These are phyloP conservation scores for Albugo candida DNA, from an alignment of 352 stramenopile species.

Conservation along the genomic window DNA sequence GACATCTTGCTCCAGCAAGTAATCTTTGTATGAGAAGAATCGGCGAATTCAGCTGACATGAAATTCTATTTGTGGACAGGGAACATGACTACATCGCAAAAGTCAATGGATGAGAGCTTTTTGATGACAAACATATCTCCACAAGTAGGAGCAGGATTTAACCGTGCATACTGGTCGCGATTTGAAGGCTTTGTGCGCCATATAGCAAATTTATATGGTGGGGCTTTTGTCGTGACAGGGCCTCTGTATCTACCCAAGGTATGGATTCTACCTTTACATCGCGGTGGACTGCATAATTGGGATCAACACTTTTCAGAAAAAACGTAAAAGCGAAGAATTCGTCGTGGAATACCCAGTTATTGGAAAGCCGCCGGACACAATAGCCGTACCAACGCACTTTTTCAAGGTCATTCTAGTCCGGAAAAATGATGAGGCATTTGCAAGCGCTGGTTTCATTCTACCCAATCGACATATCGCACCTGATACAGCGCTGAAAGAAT, in stretches of 20 bases:
- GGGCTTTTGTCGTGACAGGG: slow-evolving; percentile 82
- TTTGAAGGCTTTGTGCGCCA: slow-evolving; percentile 76
- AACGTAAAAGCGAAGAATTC: slow-evolving; percentile 41
- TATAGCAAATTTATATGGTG: slow-evolving; percentile 52
- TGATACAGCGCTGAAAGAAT: slow-evolving; percentile 62
- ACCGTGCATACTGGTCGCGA: slow-evolving; percentile 74
- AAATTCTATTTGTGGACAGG: slow-evolving; percentile 14
- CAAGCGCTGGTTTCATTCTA: slow-evolving; percentile 85
- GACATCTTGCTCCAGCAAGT: slow-evolving; percentile 83
- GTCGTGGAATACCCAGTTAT: slow-evolving; percentile 57
- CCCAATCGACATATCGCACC: slow-evolving; percentile 75
- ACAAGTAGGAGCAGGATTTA: slow-evolving; percentile 77
- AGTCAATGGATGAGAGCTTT: slow-evolving; percentile 85
- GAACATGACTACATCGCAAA: slow-evolving; percentile 70
- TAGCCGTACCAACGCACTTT: slow-evolving; percentile 91
- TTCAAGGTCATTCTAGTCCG: slow-evolving; percentile 87
- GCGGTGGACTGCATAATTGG: not conserved
- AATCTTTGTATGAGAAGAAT: slow-evolving; percentile 1
- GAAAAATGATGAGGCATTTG: slow-evolving; percentile 28
- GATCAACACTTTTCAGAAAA: slow-evolving; percentile 18
- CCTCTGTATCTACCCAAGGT: slow-evolving; percentile 84
- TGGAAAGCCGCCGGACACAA: slow-evolving; percentile 64
- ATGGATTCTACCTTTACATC: not conserved
- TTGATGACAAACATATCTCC: slow-evolving; percentile 91
- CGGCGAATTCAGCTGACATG: not conserved